These are phyloP conservation scores for Escallonia rubra DNA, from an alignment of 129 eudicot species.

Conservation along the genomic window DNA sequence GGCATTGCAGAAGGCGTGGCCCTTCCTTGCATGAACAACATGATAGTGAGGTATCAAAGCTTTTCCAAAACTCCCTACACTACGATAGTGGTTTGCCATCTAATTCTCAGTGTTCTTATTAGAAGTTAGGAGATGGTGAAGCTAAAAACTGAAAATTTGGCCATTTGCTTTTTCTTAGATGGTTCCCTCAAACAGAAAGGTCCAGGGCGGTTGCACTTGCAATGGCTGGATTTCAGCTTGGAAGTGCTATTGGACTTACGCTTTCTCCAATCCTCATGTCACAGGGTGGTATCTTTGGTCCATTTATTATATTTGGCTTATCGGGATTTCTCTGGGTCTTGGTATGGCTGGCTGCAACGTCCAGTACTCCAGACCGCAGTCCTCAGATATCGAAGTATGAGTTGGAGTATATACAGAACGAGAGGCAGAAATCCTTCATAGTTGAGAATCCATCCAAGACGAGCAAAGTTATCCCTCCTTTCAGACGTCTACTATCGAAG, in stretches of 20 bases:
- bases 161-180: constrained; percentile 38
- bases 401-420: constrained; percentile 63
- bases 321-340: constrained; percentile 87
- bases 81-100: not conserved
- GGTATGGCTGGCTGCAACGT: constrained; percentile 94
- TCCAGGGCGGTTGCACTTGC: constrained; percentile 97
- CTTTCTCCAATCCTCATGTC: constrained; percentile 98
- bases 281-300: constrained; percentile 92
- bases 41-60: constrained; percentile 73
- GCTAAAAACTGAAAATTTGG: constrained; percentile 4
- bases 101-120: not conserved
- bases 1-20: constrained; percentile 99
- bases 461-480: constrained; percentile 76
- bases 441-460: constrained; percentile 33
- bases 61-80: constrained; percentile 1
- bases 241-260: constrained; percentile 97
- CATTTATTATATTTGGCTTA: constrained; percentile 90
- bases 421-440: constrained; percentile 27
- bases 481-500: constrained; percentile 82
- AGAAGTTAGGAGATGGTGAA: constrained; percentile 5
- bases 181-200: constrained; percentile 92
- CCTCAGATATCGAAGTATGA: constrained; percentile 70
- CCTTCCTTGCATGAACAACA: constrained; percentile 98
- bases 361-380: constrained; percentile 82
- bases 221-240: constrained; percentile 99